A percentile compares a stretch with the other conserved stretches of the same genome.
Conservation (phyloP, 2,329 filamentous ascomycete species). For the Talaromyces sp. region DNA sequence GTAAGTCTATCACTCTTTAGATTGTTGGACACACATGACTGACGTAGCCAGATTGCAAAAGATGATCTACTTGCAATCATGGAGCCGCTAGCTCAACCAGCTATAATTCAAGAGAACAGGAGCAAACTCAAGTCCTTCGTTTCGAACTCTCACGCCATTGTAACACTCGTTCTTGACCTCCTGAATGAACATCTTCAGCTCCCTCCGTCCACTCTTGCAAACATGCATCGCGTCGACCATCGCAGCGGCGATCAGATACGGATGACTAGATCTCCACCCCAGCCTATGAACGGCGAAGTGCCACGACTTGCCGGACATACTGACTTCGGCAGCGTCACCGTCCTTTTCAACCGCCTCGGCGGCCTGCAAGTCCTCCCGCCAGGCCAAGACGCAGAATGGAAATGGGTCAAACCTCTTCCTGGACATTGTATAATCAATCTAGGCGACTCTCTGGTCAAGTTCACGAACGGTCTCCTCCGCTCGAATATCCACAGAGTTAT, state of each 20-base stretch:
- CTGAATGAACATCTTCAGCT: constrained; percentile 47
- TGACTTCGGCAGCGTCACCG: constrained; percentile 55
- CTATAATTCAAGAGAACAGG: constrained; percentile 38
- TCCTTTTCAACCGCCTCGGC: constrained; percentile 55
- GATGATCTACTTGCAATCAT: constrained; percentile 48
- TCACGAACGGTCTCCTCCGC: constrained; percentile 40
- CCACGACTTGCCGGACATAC: constrained; percentile 53
- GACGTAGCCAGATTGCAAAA: constrained; percentile 44
- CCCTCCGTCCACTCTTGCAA: constrained; percentile 38
- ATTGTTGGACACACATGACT: background rate
- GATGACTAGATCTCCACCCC: constrained; percentile 50
- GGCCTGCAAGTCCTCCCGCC: constrained; percentile 53
- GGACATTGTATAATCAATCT: constrained; percentile 47
- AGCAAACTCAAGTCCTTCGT: constrained; percentile 44
- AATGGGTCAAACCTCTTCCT: constrained; percentile 51
- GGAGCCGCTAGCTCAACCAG: constrained; percentile 41
- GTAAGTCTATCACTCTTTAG: constrained; percentile 28
- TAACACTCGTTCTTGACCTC: constrained; percentile 43
- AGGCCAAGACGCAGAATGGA: constrained; percentile 43
- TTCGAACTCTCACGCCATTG: constrained; percentile 43
- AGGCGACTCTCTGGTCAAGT: constrained; percentile 45
- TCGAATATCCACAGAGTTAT: constrained; percentile 50
- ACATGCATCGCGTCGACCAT: constrained; percentile 45
- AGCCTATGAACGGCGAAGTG: constrained; percentile 40
- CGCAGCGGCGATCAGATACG: constrained; percentile 54